Evolutionary conservation across 805 yeast species (phyloP).

Genomic region (Metschnikowia koreensis): DNA sequence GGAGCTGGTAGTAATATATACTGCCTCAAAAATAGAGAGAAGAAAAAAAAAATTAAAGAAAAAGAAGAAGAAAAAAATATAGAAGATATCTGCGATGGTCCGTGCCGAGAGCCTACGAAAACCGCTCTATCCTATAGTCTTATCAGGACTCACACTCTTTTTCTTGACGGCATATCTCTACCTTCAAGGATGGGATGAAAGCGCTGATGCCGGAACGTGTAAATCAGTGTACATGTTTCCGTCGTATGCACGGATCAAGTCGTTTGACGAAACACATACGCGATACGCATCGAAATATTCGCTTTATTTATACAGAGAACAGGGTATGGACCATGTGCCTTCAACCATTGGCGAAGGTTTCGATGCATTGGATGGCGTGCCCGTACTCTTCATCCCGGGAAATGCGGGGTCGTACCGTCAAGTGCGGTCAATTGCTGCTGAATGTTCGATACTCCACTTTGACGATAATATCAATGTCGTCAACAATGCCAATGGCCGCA

Average conservation of each 20-base stretch:
- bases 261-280: constrained; percentile 70
- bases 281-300: constrained; percentile 77
- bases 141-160: constrained; percentile 12
- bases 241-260: constrained; percentile 70
- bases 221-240: constrained; percentile 78
- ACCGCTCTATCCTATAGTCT: constrained; percentile 16
- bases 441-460: constrained; percentile 56
- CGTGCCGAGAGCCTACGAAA: constrained; percentile 14
- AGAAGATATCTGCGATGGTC: constrained; percentile 1
- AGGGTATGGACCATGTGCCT: constrained; percentile 62
- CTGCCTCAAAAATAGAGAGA: not conserved
- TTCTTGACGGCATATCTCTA: constrained; percentile 11
- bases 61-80: not conserved
- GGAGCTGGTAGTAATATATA: too few species aligned
- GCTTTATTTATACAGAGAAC: constrained; percentile 84
- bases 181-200: constrained; percentile 15
- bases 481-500: constrained; percentile 34
- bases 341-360: constrained; percentile 28
- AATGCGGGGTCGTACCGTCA: constrained; percentile 95
- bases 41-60: not conserved
- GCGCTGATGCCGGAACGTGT: constrained; percentile 48
- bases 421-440: constrained; percentile 88
- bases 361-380: constrained; percentile 60
- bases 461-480: constrained; percentile 27
- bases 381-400: constrained; percentile 93